Base-by-base conservation (phyloP, 805 yeast species). In the fission yeast (Schizosaccharomyces pombe) region DNA sequence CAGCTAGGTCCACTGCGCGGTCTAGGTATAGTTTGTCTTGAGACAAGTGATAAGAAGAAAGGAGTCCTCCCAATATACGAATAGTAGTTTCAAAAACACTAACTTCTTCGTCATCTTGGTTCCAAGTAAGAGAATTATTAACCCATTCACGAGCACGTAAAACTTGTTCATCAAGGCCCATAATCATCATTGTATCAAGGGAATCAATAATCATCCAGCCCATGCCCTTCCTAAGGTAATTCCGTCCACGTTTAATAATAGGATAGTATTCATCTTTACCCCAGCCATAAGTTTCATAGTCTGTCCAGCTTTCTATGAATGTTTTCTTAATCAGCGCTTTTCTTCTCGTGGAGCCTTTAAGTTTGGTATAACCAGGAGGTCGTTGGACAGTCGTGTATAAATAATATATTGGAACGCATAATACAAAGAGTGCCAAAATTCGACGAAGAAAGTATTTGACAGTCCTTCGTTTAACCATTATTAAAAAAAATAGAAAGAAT, bases 191-290 rank as follows among this genome's bases (percentile, higher is more conserved):
- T 0, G 95, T 82, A 62, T 87, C 96, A 54, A 87, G 67, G 0
- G 89, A 74, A 65, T 86, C 95, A 4, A 87, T 91, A 61, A 86
- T 79, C 63, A 86, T 82, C 95, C 95, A 86, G 1, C 96, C 96
- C 59, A 87, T 66, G 1, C 95, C 95, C 54, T 72, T 53, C 3
- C 79, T 76, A 3, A 89, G 86, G 85, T 85, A 82, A 63, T 85
- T 82, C 56, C 74, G 69, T 26, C 82, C 84, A 1, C 60, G 65
- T 53, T 77, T 75, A 5, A 74, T 64, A n/a, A 82, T 62, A 0
- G 95, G 95, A 43, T 72, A 70, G 62, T 81, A 86, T 1, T 79
- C 76, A 63, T 86, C 96, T 57, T 71, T 72, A 5, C 95, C 95
- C 87, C 93, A 85, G 0, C 82, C 95, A 62, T 82, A 71, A 29